phyloP scores from a whole-genome alignment of 2,329 filamentous ascomycete genomes.

The Tolypocladium paradoxum region DNA sequence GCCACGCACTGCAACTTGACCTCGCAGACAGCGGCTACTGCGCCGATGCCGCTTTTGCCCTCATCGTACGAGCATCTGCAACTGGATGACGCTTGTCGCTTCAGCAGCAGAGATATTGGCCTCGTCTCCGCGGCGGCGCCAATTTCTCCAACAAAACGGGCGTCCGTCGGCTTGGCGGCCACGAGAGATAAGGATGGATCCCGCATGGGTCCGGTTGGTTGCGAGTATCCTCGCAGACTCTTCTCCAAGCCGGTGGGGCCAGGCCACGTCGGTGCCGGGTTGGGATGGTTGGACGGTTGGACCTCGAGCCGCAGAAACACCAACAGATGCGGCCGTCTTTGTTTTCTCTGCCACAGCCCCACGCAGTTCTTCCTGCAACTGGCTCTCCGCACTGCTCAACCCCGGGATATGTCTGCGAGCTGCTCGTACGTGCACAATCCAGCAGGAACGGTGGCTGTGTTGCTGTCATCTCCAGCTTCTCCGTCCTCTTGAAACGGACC shows the following conservation, averaged over 20 bases:
- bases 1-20: background rate
- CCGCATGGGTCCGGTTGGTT: background rate
- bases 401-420: background rate
- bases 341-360: background rate
- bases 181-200: background rate
- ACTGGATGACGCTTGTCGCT: background rate
- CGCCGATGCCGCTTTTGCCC: background rate
- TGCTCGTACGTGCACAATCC: background rate
- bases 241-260: background rate
- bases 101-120: background rate
- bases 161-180: background rate
- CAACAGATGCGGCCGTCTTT: background rate
- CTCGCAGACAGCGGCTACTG: background rate
- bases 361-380: background rate
- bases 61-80: background rate
- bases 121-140: background rate
- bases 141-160: background rate
- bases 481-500: background rate
- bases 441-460: background rate
- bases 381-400: background rate
- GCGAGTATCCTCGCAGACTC: too few relatives aligned
- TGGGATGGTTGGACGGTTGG: background rate
- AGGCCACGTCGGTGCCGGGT: background rate
- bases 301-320: background rate
- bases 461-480: background rate